Evolutionary conservation across 345 rosid genomes (phyloP).

Genomic region (Lepidium didymum): DNA sequence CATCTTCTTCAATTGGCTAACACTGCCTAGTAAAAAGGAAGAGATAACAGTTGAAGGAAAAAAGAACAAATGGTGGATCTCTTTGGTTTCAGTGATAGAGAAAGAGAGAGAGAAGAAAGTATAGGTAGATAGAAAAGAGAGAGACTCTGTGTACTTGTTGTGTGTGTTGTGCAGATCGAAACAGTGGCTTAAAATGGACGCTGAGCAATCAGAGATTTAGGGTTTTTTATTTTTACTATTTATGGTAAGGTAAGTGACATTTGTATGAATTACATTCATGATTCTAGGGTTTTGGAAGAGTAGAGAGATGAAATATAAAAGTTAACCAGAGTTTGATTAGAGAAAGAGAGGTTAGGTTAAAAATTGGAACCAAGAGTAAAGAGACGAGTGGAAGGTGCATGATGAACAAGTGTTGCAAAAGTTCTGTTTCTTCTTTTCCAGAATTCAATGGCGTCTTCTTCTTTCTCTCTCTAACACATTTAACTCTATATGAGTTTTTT

Average conservation of each 20-base stretch:
- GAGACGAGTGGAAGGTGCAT: slow-evolving; percentile 71
- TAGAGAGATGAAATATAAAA: neutral
- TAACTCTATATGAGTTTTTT: slow-evolving; percentile 5
- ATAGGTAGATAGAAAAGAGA: slow-evolving; percentile 1
- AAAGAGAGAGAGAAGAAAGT: slow-evolving; percentile 15
- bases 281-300: slow-evolving; percentile 28
- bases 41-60: slow-evolving; percentile 13
- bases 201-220: slow-evolving; percentile 62
- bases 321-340: slow-evolving; percentile 23
- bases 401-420: slow-evolving; percentile 71
- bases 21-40: slow-evolving; percentile 16
- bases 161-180: slow-evolving; percentile 47
- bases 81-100: slow-evolving; percentile 36
- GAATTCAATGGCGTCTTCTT: slow-evolving; percentile 61
- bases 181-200: slow-evolving; percentile 53
- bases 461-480: slow-evolving; percentile 19
- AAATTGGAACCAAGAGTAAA: slow-evolving; percentile 37
- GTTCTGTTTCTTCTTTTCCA: slow-evolving; percentile 45
- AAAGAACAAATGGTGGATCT: slow-evolving; percentile 24
- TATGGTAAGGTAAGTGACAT: slow-evolving; percentile 45
- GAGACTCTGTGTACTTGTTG: slow-evolving; percentile 2
- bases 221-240: slow-evolving; percentile 27
- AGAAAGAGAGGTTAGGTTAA: slow-evolving; percentile 29
- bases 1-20: slow-evolving; percentile 37
- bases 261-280: slow-evolving; percentile 55